Percentiles rank a stretch among this genome's conserved stretches.
Conservation (phyloP, 495 filamentous ascomycete genomes). For the Aspergillus diversus region DNA sequence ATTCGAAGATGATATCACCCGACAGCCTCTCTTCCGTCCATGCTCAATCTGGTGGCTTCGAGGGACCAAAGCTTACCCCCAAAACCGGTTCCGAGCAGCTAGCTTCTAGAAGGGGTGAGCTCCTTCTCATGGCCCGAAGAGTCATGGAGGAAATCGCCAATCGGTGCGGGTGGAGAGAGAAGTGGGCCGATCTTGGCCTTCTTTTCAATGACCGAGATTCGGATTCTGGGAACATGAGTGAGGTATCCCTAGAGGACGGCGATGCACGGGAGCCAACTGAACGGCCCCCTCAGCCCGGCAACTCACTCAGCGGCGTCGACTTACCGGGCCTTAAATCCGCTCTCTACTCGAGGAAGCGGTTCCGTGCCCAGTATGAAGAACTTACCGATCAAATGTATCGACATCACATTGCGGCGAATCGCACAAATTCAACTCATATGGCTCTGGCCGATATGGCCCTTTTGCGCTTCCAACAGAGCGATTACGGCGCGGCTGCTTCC, state of each 20-base stretch:
- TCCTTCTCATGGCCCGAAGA: constrained; percentile 77
- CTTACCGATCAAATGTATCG: constrained; percentile 72
- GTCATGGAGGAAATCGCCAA: constrained; percentile 75
- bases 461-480: constrained; percentile 70
- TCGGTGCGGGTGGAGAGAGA: constrained; percentile 74
- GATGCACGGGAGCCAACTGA: constrained; percentile 21
- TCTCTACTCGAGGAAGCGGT: constrained; percentile 39
- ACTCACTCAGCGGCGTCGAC: constrained; percentile 37
- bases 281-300: constrained; percentile 45
- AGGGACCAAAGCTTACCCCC: constrained; percentile 36
- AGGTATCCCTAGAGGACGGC: constrained; percentile 43
- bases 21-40: constrained; percentile 25
- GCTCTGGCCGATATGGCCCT: constrained; percentile 85
- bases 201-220: constrained; percentile 57
- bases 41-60: constrained; percentile 29
- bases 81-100: constrained; percentile 80
- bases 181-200: constrained; percentile 66
- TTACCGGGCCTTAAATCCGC: constrained; percentile 35
- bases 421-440: constrained; percentile 72
- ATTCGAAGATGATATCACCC: constrained; percentile 37
- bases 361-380: constrained; percentile 68
- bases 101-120: constrained; percentile 78
- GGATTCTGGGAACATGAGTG: constrained; percentile 53
- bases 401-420: constrained; percentile 75
- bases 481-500: constrained; percentile 73